These are phyloP conservation scores for Ambrosiella cleistominuta DNA, from an alignment of 2,329 filamentous ascomycete species.

Conservation along the genomic window DNA sequence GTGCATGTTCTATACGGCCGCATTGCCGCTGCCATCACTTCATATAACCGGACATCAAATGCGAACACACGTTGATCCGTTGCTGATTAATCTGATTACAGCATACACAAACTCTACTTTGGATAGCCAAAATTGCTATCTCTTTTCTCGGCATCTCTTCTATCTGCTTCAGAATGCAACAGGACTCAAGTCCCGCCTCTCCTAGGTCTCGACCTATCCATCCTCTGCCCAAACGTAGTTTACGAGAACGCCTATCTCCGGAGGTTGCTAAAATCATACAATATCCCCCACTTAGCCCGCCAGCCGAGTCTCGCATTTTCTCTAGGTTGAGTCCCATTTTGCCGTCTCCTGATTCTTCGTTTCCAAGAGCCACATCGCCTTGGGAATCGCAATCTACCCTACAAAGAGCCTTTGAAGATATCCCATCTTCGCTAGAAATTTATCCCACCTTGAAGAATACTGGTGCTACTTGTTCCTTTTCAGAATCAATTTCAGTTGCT, in stretches of 20 bases:
- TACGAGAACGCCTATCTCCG: constrained; percentile 73
- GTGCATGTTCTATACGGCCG: no score
- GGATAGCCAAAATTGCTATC: neutral
- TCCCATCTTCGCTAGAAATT: no score
- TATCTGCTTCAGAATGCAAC: constrained; percentile 6
- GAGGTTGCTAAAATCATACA: constrained; percentile 68
- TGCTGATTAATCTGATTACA: no score
- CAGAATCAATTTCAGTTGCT: neutral
- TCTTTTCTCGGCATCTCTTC: neutral
- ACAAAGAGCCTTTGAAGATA: no score
- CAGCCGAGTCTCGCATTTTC: constrained; percentile 36
- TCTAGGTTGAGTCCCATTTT: neutral
- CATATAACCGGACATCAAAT: no score
- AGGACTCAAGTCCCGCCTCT: constrained; percentile 52
- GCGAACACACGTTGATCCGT: no score
- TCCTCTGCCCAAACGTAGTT: constrained; percentile 72
- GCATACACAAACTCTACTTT: neutral
- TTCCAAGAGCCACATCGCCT: neutral
- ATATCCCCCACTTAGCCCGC: constrained; percentile 60
- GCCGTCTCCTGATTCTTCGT: neutral
- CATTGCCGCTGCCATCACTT: no score
- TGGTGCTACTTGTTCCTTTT: neutral
- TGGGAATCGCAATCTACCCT: neutral
- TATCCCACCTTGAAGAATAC: no score
- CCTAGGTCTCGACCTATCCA: constrained; percentile 58